phyloP scores from a whole-genome alignment of 73 alveolate genomes.

The Durusdinium trenchii region DNA sequence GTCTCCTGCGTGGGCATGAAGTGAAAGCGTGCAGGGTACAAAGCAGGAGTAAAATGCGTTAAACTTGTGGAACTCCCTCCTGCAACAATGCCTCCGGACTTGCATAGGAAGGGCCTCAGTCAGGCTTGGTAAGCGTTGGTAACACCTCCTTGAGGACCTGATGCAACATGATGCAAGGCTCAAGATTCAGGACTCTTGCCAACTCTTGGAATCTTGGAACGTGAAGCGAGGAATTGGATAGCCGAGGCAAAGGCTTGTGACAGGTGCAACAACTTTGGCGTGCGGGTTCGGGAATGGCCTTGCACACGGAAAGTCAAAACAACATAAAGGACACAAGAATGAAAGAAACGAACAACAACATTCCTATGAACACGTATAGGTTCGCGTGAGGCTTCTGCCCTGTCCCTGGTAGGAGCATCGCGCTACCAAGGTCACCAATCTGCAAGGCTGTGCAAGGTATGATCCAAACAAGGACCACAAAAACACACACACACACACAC shows the following conservation, averaged over 20 bases:
- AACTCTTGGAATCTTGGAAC: not conserved
- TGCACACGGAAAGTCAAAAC: not conserved
- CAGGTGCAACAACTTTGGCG: slow-evolving; percentile 85
- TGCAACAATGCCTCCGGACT: slow-evolving; percentile 86
- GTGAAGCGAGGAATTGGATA: not conserved
- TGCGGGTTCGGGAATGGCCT: slow-evolving; percentile 92
- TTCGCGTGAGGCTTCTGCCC: slow-evolving; percentile 72
- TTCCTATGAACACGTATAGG: no score
- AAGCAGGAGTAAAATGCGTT: not conserved
- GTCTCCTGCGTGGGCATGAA: slow-evolving; percentile 48
- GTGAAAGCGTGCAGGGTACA: not conserved
- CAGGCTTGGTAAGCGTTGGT: no score
- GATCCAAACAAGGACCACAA: no score
- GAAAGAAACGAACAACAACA: no score
- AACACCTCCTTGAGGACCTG: no score
- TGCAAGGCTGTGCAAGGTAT: no score
- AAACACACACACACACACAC: no score
- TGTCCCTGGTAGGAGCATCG: slow-evolving; percentile 87
- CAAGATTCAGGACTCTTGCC: not conserved
- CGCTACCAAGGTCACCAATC: slow-evolving; percentile 94
- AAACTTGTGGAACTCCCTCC: not conserved
- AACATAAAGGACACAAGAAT: not conserved
- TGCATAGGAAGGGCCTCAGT: slow-evolving; percentile 74
- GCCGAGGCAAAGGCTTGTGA: slow-evolving; percentile 58
- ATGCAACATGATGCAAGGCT: no score